Conservation (phyloP, 345 rosid genomes). For the Syzygium oleosum region DNA sequence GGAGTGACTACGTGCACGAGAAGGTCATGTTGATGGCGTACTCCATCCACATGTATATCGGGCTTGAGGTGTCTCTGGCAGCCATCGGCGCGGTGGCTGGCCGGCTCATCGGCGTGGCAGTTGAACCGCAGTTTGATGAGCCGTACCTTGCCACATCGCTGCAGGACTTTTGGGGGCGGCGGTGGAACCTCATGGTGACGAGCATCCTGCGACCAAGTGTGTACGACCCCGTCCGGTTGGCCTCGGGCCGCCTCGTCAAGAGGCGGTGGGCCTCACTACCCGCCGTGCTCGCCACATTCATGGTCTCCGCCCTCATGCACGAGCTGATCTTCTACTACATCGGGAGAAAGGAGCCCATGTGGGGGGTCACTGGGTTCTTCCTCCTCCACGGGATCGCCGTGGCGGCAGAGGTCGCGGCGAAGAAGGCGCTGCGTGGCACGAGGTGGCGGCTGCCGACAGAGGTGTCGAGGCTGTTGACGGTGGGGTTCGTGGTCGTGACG, state of each 20-base stretch:
- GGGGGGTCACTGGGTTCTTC: slow-evolving; percentile 23
- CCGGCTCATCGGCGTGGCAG: not conserved
- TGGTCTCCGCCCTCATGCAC: slow-evolving; percentile 22
- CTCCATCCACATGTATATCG: slow-evolving; percentile 3
- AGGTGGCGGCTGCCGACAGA: slow-evolving; percentile 6
- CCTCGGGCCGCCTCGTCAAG: not conserved
- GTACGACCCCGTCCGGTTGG: slow-evolving; percentile 1
- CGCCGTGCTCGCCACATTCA: slow-evolving; percentile 6
- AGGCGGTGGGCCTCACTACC: slow-evolving; percentile 4
- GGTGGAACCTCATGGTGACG: slow-evolving; percentile 25
- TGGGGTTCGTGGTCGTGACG: slow-evolving; percentile 11
- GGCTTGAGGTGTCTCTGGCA: slow-evolving; percentile 1
- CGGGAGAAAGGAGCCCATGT: slow-evolving; percentile 9
- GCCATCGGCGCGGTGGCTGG: not conserved
- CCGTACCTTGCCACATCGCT: slow-evolving; percentile 20
- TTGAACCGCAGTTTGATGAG: slow-evolving; percentile 19
- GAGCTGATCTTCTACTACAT: slow-evolving; percentile 19
- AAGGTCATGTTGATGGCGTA: not conserved
- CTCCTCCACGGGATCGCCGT: slow-evolving; percentile 16
- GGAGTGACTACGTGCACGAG: not conserved
- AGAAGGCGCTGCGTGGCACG: not conserved
- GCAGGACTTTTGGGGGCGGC: slow-evolving; percentile 21
- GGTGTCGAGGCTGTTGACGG: slow-evolving; percentile 4
- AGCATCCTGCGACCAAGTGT: slow-evolving; percentile 10
- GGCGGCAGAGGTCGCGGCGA: slow-evolving; percentile 5